Conservation (phyloP, 805 yeast genomes). For the Suhomyces sp. region DNA sequence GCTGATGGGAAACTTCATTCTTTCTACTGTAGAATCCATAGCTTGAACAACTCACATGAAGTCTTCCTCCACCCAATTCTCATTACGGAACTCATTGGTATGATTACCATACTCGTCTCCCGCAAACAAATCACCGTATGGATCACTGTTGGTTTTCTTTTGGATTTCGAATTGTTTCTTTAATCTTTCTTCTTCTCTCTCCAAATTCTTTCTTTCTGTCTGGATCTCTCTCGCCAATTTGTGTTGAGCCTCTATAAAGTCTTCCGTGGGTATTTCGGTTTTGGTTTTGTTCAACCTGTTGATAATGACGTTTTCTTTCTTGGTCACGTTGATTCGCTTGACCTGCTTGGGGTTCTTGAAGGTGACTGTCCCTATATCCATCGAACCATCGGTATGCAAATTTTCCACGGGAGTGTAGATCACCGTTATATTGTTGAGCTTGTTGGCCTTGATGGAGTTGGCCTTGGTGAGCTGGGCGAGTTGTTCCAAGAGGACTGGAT, state of each 20-base stretch:
- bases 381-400: constrained; percentile 61
- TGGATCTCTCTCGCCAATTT: constrained; percentile 31
- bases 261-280: constrained; percentile 51
- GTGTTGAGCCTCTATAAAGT: constrained; percentile 35
- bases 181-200: constrained; percentile 32
- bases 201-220: constrained; percentile 40
- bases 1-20: too few species aligned
- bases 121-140: constrained; percentile 46
- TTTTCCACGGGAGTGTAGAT: constrained; percentile 76
- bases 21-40: too few species aligned
- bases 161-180: constrained; percentile 39
- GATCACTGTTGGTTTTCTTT: constrained; percentile 32
- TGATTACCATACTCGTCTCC: constrained; percentile 45
- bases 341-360: constrained; percentile 60
- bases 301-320: constrained; percentile 57
- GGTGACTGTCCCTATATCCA: constrained; percentile 80
- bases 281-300: constrained; percentile 67
- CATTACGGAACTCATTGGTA: constrained; percentile 48
- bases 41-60: constrained; percentile 49
- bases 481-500: constrained; percentile 49
- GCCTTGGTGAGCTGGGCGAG: constrained; percentile 72
- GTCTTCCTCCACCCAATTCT: constrained; percentile 56
- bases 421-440: constrained; percentile 61
- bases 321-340: constrained; percentile 51
- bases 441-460: constrained; percentile 74